Conservation (phyloP, 1,284 basidiomycete species). For the Puccinia brachypodii region DNA sequence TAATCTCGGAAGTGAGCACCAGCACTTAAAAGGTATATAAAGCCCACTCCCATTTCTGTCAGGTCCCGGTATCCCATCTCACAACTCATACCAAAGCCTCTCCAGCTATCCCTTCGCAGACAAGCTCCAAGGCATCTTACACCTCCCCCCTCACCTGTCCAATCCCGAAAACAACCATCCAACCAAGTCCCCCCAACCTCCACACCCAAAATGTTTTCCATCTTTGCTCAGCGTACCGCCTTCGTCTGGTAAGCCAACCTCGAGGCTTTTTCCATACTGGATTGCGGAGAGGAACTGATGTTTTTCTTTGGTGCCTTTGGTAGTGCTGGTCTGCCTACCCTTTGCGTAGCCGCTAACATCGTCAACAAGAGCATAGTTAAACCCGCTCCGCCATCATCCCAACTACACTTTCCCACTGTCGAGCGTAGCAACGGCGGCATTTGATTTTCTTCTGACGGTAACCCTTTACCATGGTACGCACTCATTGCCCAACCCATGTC, state of each 20-base stretch:
- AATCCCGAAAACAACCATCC: not conserved
- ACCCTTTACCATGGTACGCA: too few relatives aligned
- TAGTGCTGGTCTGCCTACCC: not conserved
- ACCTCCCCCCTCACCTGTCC: not conserved
- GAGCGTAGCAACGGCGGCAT: conserved; percentile 4
- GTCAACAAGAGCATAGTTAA: not conserved
- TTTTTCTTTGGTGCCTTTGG: not conserved
- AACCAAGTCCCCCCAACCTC: not conserved
- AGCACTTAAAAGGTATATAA: too few relatives aligned
- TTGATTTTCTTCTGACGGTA: not conserved
- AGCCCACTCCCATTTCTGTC: too few relatives aligned
- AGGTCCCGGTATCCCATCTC: too few relatives aligned
- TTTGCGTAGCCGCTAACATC: not conserved
- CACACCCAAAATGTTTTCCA: not conserved
- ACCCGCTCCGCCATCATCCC: not conserved
- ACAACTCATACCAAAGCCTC: too few relatives aligned
- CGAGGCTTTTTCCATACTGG: too few relatives aligned
- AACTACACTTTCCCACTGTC: not conserved
- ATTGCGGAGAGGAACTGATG: not conserved
- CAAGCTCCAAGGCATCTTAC: not conserved
- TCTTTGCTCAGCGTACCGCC: not conserved
- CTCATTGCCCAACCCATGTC: too few relatives aligned
- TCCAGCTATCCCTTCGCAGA: too few relatives aligned
- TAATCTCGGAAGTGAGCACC: too few relatives aligned
- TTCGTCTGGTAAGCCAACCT: not conserved